These are phyloP conservation scores for Sarocladium brachiariae DNA, from an alignment of 2,329 filamentous ascomycete species.

Conservation along the genomic window DNA sequence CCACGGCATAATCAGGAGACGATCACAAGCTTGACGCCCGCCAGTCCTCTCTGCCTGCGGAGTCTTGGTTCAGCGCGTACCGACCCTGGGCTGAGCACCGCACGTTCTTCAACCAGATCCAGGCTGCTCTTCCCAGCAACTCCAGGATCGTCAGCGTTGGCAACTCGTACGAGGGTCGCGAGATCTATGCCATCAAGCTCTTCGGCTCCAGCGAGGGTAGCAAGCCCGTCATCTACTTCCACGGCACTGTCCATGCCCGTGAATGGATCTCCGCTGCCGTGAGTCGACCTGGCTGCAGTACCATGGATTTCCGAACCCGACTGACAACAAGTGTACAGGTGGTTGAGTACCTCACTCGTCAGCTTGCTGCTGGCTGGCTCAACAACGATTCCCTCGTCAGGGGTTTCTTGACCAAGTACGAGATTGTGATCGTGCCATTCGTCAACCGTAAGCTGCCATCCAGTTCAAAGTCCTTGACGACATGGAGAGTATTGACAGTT, in stretches of 20 bases:
- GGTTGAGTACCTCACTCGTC: constrained; percentile 45
- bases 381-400: constrained; percentile 28
- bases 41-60: constrained; percentile 18
- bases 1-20: constrained; percentile 9
- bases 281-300: constrained; percentile 34
- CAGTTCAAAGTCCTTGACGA: neutral
- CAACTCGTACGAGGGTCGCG: constrained; percentile 36
- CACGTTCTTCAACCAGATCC: constrained; percentile 39
- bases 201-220: constrained; percentile 39
- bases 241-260: constrained; percentile 52
- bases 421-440: constrained; percentile 59
- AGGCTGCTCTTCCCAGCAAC: constrained; percentile 33
- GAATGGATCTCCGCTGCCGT: constrained; percentile 53
- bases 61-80: constrained; percentile 39
- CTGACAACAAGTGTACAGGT: constrained; percentile 19
- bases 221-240: constrained; percentile 48
- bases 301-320: neutral
- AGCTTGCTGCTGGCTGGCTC: constrained; percentile 37
- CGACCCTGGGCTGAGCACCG: constrained; percentile 45
- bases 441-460: constrained; percentile 43
- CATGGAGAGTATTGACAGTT: neutral
- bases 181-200: constrained; percentile 57
- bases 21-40: neutral
- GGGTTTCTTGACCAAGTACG: constrained; percentile 51
- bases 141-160: constrained; percentile 44